Conservation (phyloP, 2,329 filamentous ascomycete genomes). For the Simplicillium sp. region DNA sequence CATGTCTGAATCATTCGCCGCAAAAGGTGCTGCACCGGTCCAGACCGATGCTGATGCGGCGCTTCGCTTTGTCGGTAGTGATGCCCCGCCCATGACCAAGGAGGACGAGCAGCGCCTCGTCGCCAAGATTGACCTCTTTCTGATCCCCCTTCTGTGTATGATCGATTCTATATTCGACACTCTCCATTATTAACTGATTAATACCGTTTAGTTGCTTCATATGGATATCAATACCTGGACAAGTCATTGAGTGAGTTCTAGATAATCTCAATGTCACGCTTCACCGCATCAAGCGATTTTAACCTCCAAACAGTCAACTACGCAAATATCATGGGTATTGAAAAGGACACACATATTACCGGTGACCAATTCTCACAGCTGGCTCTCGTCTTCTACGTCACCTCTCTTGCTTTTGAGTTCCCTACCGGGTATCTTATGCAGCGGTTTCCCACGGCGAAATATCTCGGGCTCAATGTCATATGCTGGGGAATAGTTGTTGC, state of each 20-base stretch:
- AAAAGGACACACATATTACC: slow-evolving; percentile 34
- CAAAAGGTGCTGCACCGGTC: too few species aligned
- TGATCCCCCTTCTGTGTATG: neutral
- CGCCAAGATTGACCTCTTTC: neutral
- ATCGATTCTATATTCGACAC: neutral
- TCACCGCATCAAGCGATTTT: too few species aligned
- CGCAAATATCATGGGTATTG: slow-evolving; percentile 40
- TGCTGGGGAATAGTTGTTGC: slow-evolving; percentile 30
- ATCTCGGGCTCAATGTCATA: slow-evolving; percentile 30
- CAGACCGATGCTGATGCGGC: neutral
- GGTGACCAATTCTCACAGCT: slow-evolving; percentile 54
- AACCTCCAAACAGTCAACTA: slow-evolving; percentile 20
- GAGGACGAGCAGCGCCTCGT: neutral
- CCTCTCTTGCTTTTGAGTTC: slow-evolving; percentile 35
- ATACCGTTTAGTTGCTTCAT: neutral
- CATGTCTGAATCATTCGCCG: too few species aligned
- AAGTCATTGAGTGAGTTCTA: neutral
- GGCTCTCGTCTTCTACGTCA: slow-evolving; percentile 21
- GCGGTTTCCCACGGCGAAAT: slow-evolving; percentile 33
- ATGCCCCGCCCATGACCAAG: neutral
- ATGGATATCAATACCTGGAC: neutral
- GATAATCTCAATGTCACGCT: too few species aligned
- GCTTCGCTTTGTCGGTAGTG: neutral
- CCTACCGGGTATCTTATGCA: slow-evolving; percentile 35
- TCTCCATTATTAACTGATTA: neutral